Conservation (phyloP, 495 filamentous ascomycete genomes). For the Penicillium diatomitis region DNA sequence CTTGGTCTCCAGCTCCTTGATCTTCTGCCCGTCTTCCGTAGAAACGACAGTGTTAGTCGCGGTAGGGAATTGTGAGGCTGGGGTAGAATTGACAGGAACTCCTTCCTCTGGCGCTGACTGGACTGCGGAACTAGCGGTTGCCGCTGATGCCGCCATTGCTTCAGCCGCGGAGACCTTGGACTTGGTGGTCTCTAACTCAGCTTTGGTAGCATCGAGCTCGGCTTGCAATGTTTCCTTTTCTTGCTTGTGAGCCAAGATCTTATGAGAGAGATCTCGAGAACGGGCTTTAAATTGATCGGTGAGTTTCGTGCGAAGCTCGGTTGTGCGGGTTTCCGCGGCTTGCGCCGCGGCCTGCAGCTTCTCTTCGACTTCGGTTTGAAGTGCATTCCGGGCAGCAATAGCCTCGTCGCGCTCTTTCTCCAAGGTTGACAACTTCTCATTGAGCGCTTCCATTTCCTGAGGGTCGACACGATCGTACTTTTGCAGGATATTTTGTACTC, state of each 20-base stretch:
- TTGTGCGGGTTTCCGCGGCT: constrained; percentile 22
- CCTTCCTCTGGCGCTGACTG: constrained; percentile 8
- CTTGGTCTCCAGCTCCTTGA: constrained; percentile 39
- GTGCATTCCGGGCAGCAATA: constrained; percentile 32
- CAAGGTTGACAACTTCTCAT: constrained; percentile 54
- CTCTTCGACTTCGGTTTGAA: constrained; percentile 45
- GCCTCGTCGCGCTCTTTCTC: constrained; percentile 62
- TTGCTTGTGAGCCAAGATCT: constrained; percentile 35
- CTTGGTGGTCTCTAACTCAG: constrained; percentile 32
- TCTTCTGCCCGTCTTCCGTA: constrained; percentile 20
- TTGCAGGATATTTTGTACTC: constrained; percentile 85
- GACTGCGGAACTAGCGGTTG: neutral
- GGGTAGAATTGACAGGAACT: constrained; percentile 24
- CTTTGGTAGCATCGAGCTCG: constrained; percentile 38
- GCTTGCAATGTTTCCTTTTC: constrained; percentile 44
- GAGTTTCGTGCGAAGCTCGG: constrained; percentile 43
- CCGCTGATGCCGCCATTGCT: constrained; percentile 1
- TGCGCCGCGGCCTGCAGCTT: constrained; percentile 33
- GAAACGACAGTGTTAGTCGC: constrained; percentile 14
- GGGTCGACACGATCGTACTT: constrained; percentile 95
- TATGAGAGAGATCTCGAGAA: constrained; percentile 40
- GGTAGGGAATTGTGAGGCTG: constrained; percentile 32
- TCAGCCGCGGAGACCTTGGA: constrained; percentile 19
- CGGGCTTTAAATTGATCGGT: constrained; percentile 53
- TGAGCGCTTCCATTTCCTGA: constrained; percentile 78